A percentile compares a stretch with the other conserved stretches of the same genome.
Evolutionary conservation across 2,329 filamentous ascomycete species (phyloP).

Genomic region (Dothideomycetidae sp.): DNA sequence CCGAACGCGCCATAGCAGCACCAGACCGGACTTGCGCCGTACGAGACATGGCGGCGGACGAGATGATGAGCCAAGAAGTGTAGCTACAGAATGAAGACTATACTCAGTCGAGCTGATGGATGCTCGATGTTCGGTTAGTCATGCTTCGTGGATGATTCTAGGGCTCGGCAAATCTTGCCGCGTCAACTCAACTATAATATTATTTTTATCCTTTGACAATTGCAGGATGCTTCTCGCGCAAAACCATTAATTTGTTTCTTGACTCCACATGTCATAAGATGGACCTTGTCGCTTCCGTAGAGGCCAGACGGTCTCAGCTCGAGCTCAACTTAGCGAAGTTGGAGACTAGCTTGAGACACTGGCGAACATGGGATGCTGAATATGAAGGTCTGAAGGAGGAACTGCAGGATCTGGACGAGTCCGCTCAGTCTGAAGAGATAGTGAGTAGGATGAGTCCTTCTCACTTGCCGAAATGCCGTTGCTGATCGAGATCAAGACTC

Average conservation of each 20-base stretch:
- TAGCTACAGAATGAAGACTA: too few relatives aligned
- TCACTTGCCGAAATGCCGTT: too few relatives aligned
- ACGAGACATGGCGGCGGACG: conserved; percentile 20
- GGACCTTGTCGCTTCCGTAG: conserved; percentile 1
- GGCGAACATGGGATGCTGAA: conserved; percentile 82
- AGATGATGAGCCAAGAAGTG: conserved; percentile 13
- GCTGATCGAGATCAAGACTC: conserved; percentile 14
- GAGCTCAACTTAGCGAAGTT: conserved; percentile 64
- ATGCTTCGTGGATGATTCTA: too few relatives aligned
- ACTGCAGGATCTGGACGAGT: conserved; percentile 42
- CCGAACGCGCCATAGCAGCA: conserved; percentile 14
- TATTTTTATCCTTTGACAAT: too few relatives aligned
- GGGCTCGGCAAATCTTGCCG: background rate
- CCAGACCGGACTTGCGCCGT: conserved; percentile 17
- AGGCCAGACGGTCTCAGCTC: conserved; percentile 50
- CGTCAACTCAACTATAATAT: too few relatives aligned
- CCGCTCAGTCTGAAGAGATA: conserved; percentile 40
- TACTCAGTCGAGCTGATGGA: too few relatives aligned
- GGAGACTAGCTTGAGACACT: conserved; percentile 63
- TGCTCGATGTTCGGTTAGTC: too few relatives aligned
- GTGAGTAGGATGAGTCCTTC: conserved; percentile 17
- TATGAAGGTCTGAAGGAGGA: conserved; percentile 84
- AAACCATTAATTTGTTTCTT: too few relatives aligned
- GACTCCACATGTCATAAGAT: too few relatives aligned
- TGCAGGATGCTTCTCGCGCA: too few relatives aligned